Base-by-base conservation (phyloP, 2,329 filamentous ascomycete genomes). In the Paracoccidioides lutzii region DNA sequence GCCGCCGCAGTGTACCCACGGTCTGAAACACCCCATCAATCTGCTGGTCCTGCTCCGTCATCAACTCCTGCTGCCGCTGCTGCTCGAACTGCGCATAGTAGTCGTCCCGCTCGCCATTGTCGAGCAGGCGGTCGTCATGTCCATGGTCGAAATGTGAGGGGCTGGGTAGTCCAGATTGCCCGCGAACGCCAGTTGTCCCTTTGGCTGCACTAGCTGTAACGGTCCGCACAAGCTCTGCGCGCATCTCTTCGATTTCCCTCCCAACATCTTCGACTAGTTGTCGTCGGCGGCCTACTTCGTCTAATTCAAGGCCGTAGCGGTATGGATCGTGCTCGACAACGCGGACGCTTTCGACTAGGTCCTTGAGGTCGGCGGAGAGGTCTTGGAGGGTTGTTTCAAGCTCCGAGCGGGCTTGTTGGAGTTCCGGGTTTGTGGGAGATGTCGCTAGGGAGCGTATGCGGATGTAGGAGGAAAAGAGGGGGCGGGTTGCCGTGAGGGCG, bases 31-130 rank as follows among this genome's bases (percentile, higher is more conserved):
- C 91, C 14, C 87, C 88, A 67, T 97, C 91, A 1, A 98, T 78
- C 64, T 93, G 87, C 73, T 90, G 79, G 68, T 98, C 93, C 76
- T 98, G 93, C 71, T 96, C 89, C 62, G 85, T 82, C 86, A 98
- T 90, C 72, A 98, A 87, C 72, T 90, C 81, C 67, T 87, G 69
- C 75, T 98, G 94, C 68, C 94, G 82, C 73, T 93, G 85, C 71
- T 95, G 86, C 76, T 97, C 91, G 65, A 95, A 90, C 63, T 84
- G 85, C 14, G 84, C 83, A 63, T 90, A 91, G 57, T 81, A 81
- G 68, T 84, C 81, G 53, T 81, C 78, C 15, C 73, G 75, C 32
- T 73, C 74, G 30, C 71, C 72, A n/a, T 72, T 74, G 14, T 44
- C 55, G 8, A 74, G 71, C 53, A 71, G 71, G 32, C 65, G 65